These are phyloP conservation scores for Chamaecrista fasciculata DNA, from an alignment of 306 rosid species.

Conservation along the genomic window DNA sequence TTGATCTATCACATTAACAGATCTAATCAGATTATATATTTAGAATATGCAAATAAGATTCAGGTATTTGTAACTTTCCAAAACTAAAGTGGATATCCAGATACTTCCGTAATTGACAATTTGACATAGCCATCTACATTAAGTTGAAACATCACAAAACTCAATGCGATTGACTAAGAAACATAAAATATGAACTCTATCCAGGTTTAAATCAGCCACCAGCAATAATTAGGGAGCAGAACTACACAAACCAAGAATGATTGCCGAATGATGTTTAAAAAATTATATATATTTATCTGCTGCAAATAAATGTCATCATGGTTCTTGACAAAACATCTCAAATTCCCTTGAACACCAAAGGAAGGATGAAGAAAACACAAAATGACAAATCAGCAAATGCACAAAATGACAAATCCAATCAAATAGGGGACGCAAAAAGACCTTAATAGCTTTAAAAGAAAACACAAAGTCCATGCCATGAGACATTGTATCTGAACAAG, in stretches of 20 bases:
- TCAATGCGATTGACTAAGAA: constrained; percentile 4
- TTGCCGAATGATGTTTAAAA: background rate
- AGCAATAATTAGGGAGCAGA: constrained; percentile 10
- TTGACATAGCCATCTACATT: constrained; percentile 9
- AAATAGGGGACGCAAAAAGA: background rate
- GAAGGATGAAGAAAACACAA: constrained; percentile 6
- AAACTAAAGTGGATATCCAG: too few species aligned
- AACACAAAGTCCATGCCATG: background rate
- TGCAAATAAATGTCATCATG: constrained; percentile 6
- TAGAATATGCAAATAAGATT: constrained; percentile 14
- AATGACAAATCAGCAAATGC: background rate
- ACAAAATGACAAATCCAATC: background rate
- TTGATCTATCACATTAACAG: constrained; percentile 18
- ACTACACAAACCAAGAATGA: constrained; percentile 17
- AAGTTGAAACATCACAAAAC: constrained; percentile 13
- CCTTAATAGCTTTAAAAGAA: background rate
- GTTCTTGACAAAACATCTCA: background rate
- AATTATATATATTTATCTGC: background rate
- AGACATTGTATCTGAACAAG: background rate
- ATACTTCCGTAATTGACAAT: too few species aligned
- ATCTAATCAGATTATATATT: constrained; percentile 16
- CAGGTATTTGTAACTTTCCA: background rate
- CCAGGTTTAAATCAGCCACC: constrained; percentile 8
- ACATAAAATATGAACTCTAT: constrained; percentile 11
- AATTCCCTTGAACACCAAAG: constrained; percentile 14